phyloP scores from a whole-genome alignment of 495 filamentous ascomycete genomes.

The Trichoderma erinaceum region DNA sequence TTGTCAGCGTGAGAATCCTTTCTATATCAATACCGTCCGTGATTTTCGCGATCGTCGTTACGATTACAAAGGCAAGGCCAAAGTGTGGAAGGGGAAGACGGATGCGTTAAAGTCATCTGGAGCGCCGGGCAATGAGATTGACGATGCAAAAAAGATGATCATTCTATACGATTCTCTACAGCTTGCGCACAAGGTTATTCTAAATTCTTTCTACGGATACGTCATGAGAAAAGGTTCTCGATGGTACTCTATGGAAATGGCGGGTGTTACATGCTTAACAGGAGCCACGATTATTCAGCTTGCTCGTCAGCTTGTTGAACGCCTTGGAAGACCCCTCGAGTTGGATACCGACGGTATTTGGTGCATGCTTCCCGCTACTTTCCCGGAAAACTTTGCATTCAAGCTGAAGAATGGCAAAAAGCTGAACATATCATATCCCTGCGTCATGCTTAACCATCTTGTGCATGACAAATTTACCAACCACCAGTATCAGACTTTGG shows the following conservation, averaged over 20 bases:
- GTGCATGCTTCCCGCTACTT: conserved; percentile 97
- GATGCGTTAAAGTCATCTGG: conserved; percentile 77
- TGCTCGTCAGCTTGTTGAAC: conserved; percentile 88
- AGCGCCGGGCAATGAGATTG: conserved; percentile 69
- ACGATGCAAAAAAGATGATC: conserved; percentile 98
- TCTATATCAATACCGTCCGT: conserved; percentile 95
- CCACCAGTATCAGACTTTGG: conserved; percentile 87
- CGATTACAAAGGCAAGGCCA: conserved; percentile 96
- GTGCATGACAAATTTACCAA: conserved; percentile 96
- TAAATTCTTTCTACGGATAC: conserved; percentile 99
- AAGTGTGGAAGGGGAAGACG: conserved; percentile 96
- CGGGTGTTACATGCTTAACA: conserved; percentile 94
- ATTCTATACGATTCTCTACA: conserved; percentile 93
- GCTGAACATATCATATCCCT: conserved; percentile 89
- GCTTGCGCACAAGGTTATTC: conserved; percentile 95
- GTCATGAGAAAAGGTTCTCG: conserved; percentile 98
- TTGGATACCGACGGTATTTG: conserved; percentile 99
- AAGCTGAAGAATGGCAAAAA: conserved; percentile 93
- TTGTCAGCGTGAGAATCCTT: conserved; percentile 96
- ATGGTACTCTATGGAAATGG: conserved; percentile 99
- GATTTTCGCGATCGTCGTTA: conserved; percentile 94
- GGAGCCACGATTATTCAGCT: conserved; percentile 97
- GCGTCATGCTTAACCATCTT: conserved; percentile 98
- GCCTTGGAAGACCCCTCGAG: conserved; percentile 88
- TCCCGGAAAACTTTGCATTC: conserved; percentile 96